Evolutionary conservation across 2,329 filamentous ascomycete species (phyloP).

Genomic region (Coniochaeta prunicola): DNA sequence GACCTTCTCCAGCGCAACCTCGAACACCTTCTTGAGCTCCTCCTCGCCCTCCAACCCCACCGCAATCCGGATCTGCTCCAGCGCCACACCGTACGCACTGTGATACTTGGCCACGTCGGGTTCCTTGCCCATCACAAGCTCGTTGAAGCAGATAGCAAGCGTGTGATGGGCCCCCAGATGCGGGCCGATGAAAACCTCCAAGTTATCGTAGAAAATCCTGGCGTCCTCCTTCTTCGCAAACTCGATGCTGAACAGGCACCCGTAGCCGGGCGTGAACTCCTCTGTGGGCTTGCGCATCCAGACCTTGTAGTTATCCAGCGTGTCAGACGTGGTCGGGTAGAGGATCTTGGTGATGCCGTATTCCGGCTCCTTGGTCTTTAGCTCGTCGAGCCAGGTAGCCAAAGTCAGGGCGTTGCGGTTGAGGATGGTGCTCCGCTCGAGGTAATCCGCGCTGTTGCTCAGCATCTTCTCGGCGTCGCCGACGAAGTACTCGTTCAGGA

Average conservation of each 20-base stretch:
- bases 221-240: slow-evolving; percentile 33
- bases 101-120: slow-evolving; percentile 28
- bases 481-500: slow-evolving; percentile 38
- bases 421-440: slow-evolving; percentile 45
- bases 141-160: slow-evolving; percentile 39
- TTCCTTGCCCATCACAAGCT: slow-evolving; percentile 32
- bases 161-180: slow-evolving; percentile 47
- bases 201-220: slow-evolving; percentile 39
- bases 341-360: slow-evolving; percentile 21
- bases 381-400: slow-evolving; percentile 31
- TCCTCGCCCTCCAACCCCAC: slow-evolving; percentile 38
- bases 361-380: slow-evolving; percentile 27
- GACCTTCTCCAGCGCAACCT: slow-evolving; percentile 23
- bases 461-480: slow-evolving; percentile 37
- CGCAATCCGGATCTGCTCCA: slow-evolving; percentile 36
- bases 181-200: slow-evolving; percentile 42
- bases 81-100: slow-evolving; percentile 26
- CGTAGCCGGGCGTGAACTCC: slow-evolving; percentile 45
- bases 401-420: slow-evolving; percentile 46
- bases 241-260: slow-evolving; percentile 46
- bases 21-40: slow-evolving; percentile 31
- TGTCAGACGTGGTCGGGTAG: slow-evolving; percentile 32
- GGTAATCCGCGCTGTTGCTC: slow-evolving; percentile 43
- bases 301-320: slow-evolving; percentile 27
- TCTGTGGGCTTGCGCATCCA: slow-evolving; percentile 27